A percentile compares a stretch with the other conserved stretches of the same genome.
Conservation (phyloP, 2,329 filamentous ascomycete species). For the Sclerotinia spermophila region DNA sequence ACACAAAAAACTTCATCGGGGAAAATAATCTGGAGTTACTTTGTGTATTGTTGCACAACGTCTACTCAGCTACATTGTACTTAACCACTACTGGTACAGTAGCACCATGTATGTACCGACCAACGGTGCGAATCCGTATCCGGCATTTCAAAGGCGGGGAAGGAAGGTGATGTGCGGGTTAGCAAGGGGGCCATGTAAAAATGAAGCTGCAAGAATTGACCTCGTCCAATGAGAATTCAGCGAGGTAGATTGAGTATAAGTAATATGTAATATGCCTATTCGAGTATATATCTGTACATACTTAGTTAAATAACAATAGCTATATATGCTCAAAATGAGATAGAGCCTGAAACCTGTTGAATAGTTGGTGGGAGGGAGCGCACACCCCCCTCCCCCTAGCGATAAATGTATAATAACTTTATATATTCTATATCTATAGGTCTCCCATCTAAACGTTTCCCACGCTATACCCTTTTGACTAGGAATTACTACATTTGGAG, state of each 20-base stretch:
- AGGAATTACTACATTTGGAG: too few species aligned
- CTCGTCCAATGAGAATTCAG: not conserved
- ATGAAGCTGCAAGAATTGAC: not conserved
- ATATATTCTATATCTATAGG: too few species aligned
- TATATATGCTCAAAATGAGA: not conserved
- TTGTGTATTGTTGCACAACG: not conserved
- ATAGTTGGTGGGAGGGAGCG: not conserved
- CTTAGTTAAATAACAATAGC: not conserved
- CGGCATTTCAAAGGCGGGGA: not conserved
- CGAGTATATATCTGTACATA: not conserved
- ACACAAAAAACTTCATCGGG: not conserved
- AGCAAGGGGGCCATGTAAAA: not conserved
- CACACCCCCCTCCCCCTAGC: not conserved
- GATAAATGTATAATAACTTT: too few species aligned
- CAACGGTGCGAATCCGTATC: not conserved
- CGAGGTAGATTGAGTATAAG: not conserved
- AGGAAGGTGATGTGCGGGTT: not conserved
- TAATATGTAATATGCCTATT: not conserved
- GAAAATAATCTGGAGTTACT: not conserved
- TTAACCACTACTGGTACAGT: not conserved
- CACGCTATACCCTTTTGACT: too few species aligned
- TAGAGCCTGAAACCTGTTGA: not conserved
- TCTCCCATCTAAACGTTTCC: too few species aligned
- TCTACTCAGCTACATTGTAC: not conserved
- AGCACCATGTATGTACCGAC: not conserved